Percentiles rank a stretch among this genome's conserved stretches.
Evolutionary conservation across 495 filamentous ascomycete species (phyloP).

Genomic region (Viridothelium virens): DNA sequence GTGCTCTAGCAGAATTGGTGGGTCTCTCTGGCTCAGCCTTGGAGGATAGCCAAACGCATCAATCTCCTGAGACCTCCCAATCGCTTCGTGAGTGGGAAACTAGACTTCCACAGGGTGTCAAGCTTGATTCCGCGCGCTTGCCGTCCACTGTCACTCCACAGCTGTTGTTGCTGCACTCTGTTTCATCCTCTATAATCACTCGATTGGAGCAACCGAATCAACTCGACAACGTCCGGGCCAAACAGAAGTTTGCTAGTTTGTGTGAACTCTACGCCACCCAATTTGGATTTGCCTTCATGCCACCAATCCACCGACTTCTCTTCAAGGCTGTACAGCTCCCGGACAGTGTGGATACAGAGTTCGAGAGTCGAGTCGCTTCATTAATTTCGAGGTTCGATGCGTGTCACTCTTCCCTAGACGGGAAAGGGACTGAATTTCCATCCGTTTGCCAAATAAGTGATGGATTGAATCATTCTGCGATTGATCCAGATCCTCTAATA

Average conservation of each 20-base stretch:
- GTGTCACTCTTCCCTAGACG: neutral
- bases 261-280: conserved; percentile 13
- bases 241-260: neutral
- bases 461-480: no score
- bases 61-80: neutral
- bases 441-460: no score
- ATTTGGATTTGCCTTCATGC: conserved; percentile 15
- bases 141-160: neutral
- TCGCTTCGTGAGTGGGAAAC: neutral
- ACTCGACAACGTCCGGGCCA: neutral
- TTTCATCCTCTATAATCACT: neutral
- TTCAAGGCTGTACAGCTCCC: conserved; percentile 15
- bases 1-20: neutral
- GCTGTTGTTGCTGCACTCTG: neutral
- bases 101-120: neutral
- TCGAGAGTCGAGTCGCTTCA: neutral
- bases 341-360: neutral
- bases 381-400: neutral
- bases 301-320: conserved; percentile 24
- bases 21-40: neutral
- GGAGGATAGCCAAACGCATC: neutral
- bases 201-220: neutral
- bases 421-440: no score
- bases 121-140: neutral
- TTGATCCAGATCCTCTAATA: no score